These are phyloP conservation scores for Xylariaceae sp. DNA, from an alignment of 2,329 filamentous ascomycete species.

Conservation along the genomic window DNA sequence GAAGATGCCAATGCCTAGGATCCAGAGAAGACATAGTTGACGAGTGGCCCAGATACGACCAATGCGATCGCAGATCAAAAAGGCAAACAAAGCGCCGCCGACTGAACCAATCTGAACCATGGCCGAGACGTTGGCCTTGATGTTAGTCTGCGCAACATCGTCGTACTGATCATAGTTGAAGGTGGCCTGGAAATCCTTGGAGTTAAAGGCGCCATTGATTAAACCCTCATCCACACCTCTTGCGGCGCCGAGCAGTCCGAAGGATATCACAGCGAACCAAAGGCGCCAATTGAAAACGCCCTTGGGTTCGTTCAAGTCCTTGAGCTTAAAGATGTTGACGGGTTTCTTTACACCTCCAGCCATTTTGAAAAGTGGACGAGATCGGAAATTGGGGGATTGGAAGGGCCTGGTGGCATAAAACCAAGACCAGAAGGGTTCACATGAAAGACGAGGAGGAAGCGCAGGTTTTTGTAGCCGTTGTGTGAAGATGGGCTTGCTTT, in stretches of 20 bases:
- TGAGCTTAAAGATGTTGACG: slow-evolving; percentile 58
- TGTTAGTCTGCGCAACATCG: slow-evolving; percentile 54
- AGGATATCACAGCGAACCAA: slow-evolving; percentile 72
- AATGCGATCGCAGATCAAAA: slow-evolving; percentile 54
- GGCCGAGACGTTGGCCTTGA: slow-evolving; percentile 71
- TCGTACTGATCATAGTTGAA: slow-evolving; percentile 55
- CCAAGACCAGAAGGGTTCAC: no score
- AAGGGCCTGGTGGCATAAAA: no score
- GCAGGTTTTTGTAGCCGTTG: no score
- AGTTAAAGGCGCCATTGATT: slow-evolving; percentile 67
- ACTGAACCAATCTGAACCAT: slow-evolving; percentile 82
- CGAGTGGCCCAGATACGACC: slow-evolving; percentile 61
- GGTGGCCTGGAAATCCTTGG: slow-evolving; percentile 56
- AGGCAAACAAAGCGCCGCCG: slow-evolving; percentile 62
- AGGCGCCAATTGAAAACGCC: slow-evolving; percentile 74
- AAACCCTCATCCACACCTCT: slow-evolving; percentile 78
- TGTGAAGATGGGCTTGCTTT: no score
- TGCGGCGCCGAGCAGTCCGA: slow-evolving; percentile 71
- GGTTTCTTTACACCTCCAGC: slow-evolving; percentile 30
- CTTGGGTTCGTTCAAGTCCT: slow-evolving; percentile 61
- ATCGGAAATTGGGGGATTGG: no score
- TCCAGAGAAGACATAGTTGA: slow-evolving; percentile 53
- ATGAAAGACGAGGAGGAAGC: no score
- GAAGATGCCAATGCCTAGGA: slow-evolving; percentile 54
- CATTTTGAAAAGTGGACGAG: slow-evolving; percentile 13